phyloP scores from a whole-genome alignment of 23 red algal genomes.

The Pyropia yezoensis region DNA sequence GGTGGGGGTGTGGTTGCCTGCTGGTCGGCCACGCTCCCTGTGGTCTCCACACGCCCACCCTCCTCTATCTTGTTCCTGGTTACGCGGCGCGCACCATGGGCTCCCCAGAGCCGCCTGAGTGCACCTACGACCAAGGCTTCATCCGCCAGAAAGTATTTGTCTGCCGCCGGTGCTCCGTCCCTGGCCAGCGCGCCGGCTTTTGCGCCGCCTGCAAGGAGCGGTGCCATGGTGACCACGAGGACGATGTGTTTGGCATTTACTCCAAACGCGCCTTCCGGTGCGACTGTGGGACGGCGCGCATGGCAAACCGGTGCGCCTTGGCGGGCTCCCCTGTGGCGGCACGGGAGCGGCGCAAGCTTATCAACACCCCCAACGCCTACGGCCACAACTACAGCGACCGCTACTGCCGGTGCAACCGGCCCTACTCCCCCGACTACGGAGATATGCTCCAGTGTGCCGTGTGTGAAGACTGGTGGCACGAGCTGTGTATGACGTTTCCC shows the following conservation, averaged over 20 bases:
- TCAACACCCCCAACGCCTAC: constrained; percentile 24
- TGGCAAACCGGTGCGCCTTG: constrained; percentile 23
- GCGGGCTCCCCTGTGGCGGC: background rate
- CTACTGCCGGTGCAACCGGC: constrained; percentile 50
- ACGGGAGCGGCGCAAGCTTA: constrained; percentile 23
- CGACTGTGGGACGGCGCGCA: constrained; percentile 54
- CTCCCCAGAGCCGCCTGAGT: background rate
- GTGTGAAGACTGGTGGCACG: constrained; percentile 76
- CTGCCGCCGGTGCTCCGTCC: constrained; percentile 37
- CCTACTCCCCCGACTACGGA: constrained; percentile 20
- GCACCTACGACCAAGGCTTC: constrained; percentile 45
- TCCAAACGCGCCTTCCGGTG: constrained; percentile 54
- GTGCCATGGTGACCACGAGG: constrained; percentile 45
- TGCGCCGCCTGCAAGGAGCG: constrained; percentile 44
- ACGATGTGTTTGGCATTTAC: constrained; percentile 52
- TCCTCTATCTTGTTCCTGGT: too few species aligned
- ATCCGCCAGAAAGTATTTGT: constrained; percentile 58
- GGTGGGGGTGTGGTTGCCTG: too few species aligned
- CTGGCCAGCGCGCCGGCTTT: constrained; percentile 32
- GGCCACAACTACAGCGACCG: constrained; percentile 40
- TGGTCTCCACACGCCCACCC: too few species aligned
- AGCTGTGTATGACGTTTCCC: constrained; percentile 23
- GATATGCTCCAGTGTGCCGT: constrained; percentile 53
- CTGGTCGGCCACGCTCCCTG: too few species aligned
- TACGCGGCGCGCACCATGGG: too few species aligned